A percentile compares a stretch with the other conserved stretches of the same genome.
Evolutionary conservation across 2,329 filamentous ascomycete species (phyloP).

Genomic region (Phaeosphaeriaceae sp.): DNA sequence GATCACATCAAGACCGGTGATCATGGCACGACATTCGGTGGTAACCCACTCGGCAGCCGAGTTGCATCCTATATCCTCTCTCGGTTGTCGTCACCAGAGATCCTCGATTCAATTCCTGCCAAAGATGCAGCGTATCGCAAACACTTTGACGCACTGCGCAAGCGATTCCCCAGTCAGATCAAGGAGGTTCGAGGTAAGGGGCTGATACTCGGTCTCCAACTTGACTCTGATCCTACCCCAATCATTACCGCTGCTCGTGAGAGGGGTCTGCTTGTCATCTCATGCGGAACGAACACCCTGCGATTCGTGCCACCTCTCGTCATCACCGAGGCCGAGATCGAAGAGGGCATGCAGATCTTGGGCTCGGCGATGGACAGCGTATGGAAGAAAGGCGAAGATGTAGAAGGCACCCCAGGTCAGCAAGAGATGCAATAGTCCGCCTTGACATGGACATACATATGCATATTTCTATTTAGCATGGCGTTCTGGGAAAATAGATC

Average conservation of each 20-base stretch:
- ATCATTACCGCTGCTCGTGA: slow-evolving; percentile 88
- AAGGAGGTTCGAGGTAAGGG: slow-evolving; percentile 83
- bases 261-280: slow-evolving; percentile 87
- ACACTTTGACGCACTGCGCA: slow-evolving; percentile 64
- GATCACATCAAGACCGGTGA: slow-evolving; percentile 77
- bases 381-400: slow-evolving; percentile 50
- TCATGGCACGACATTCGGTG: slow-evolving; percentile 93
- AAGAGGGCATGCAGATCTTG: slow-evolving; percentile 77
- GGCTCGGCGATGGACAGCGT: slow-evolving; percentile 70
- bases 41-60: slow-evolving; percentile 85
- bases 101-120: slow-evolving; percentile 73
- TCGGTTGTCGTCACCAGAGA: slow-evolving; percentile 73
- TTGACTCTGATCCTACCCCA: slow-evolving; percentile 73
- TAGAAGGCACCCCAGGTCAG: slow-evolving; percentile 42
- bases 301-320: slow-evolving; percentile 89
- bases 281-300: slow-evolving; percentile 89
- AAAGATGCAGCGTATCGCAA: slow-evolving; percentile 70
- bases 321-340: slow-evolving; percentile 82
- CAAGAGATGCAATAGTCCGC: slow-evolving; percentile 40
- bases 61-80: slow-evolving; percentile 86
- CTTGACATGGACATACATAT: background rate
- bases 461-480: slow-evolving; percentile 18
- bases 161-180: slow-evolving; percentile 74
- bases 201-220: slow-evolving; percentile 85
- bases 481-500: slow-evolving; percentile 22